Evolutionary conservation across 345 rosid species (phyloP).

Genomic region (Capsella bursapastoris): DNA sequence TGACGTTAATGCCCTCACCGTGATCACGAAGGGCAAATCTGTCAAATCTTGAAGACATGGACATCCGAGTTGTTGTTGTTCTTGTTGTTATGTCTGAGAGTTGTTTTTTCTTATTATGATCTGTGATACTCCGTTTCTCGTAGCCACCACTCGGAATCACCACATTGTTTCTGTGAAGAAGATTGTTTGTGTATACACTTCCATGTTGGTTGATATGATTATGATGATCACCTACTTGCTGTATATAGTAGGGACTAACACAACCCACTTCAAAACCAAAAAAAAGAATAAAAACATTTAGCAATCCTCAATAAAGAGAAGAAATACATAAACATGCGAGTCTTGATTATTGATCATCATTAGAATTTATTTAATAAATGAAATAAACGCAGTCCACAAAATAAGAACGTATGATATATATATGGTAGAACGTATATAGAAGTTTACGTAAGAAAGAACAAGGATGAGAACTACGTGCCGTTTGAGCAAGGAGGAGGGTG

Average conservation of each 20-base stretch:
- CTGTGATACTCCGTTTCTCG: slow-evolving; percentile 26
- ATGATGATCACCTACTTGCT: slow-evolving; percentile 32
- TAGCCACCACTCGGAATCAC: slow-evolving; percentile 31
- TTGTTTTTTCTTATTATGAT: slow-evolving; percentile 27
- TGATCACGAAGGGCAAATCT: slow-evolving; percentile 31
- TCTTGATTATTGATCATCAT: too few relatives aligned
- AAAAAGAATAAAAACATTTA: background rate
- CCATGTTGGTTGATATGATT: slow-evolving; percentile 22
- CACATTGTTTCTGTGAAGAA: slow-evolving; percentile 20
- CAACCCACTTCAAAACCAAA: slow-evolving; percentile 38
- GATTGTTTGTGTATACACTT: slow-evolving; percentile 29
- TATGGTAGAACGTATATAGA: background rate
- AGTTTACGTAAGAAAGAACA: background rate
- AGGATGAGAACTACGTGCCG: slow-evolving; percentile 50
- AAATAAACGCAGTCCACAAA: background rate
- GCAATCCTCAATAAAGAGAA: background rate
- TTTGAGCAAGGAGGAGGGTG: slow-evolving; percentile 54
- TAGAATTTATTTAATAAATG: too few relatives aligned
- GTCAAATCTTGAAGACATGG: slow-evolving; percentile 42
- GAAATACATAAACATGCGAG: too few relatives aligned
- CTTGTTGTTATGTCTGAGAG: slow-evolving; percentile 30
- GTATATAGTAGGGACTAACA: slow-evolving; percentile 43
- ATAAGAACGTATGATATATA: background rate
- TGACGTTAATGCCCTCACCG: slow-evolving; percentile 35
- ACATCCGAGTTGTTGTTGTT: slow-evolving; percentile 19